phyloP scores from a whole-genome alignment of 2,329 filamentous ascomycete genomes.

The Aspergillus pseudoterreus region DNA sequence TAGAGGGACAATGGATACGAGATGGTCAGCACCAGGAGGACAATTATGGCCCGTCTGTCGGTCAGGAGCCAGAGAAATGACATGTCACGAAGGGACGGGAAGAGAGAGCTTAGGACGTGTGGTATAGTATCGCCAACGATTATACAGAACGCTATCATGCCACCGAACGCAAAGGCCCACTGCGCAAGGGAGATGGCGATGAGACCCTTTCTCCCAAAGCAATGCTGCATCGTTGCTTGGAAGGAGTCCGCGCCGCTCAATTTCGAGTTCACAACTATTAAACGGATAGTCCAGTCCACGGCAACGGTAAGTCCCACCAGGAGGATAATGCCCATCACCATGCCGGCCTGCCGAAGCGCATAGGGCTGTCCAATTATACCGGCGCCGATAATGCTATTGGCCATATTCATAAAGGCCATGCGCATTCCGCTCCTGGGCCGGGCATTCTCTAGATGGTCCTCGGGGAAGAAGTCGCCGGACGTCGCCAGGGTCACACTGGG shows the following conservation, averaged over 20 bases:
- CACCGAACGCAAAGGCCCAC: conserved; percentile 97
- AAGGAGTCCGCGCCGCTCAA: conserved; percentile 90
- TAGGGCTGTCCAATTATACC: conserved; percentile 84
- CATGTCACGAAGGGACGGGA: conserved; percentile 68
- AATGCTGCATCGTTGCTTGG: conserved; percentile 92
- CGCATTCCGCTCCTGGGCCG: conserved; percentile 80
- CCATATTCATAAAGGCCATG: conserved; percentile 99
- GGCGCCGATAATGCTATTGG: conserved; percentile 89
- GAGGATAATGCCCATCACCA: conserved; percentile 74
- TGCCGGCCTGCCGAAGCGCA: conserved; percentile 87
- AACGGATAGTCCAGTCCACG: conserved; percentile 94
- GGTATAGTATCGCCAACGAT: conserved; percentile 97
- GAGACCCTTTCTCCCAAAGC: conserved; percentile 82
- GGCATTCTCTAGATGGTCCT: conserved; percentile 57
- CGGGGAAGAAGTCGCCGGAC: conserved; percentile 53
- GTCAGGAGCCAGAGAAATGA: conserved; percentile 79
- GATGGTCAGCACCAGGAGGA: conserved; percentile 79
- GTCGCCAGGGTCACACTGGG: conserved; percentile 71
- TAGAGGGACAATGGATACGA: conserved; percentile 92
- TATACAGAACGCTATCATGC: conserved; percentile 97
- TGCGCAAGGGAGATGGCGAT: conserved; percentile 89
- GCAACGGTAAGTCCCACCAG: conserved; percentile 75
- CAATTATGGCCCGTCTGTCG: conserved; percentile 77
- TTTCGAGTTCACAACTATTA: conserved; percentile 98
- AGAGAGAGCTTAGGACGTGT: conserved; percentile 77